These are phyloP conservation scores for Auxenochlorella pyrenoidosa DNA, from an alignment of 139 green algal species.

Conservation along the genomic window DNA sequence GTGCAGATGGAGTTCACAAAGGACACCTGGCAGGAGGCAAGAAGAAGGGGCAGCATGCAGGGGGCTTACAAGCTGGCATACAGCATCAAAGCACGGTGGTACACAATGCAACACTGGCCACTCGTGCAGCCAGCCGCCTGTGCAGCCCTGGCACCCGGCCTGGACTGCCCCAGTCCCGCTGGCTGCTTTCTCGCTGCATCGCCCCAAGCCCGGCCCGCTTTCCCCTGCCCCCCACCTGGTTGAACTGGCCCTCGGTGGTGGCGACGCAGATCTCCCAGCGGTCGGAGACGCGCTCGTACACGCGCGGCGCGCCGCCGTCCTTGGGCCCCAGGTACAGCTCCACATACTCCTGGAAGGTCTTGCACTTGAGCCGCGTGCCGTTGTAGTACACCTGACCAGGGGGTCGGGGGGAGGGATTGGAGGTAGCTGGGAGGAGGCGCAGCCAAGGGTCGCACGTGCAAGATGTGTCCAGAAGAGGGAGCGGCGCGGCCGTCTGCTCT, in stretches of 20 bases:
- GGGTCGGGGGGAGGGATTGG: too few relatives aligned
- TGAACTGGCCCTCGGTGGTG: constrained; percentile 91
- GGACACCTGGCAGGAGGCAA: constrained; percentile 78
- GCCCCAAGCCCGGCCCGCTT: background rate
- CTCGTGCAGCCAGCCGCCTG: background rate
- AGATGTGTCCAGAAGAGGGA: too few relatives aligned
- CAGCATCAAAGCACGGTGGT: background rate
- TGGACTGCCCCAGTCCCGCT: too few relatives aligned
- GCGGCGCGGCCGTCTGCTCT: too few relatives aligned
- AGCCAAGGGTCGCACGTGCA: too few relatives aligned
- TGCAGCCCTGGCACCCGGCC: too few relatives aligned
- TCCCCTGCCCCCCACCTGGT: constrained; percentile 83
- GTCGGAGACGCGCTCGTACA: constrained; percentile 93
- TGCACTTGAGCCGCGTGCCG: constrained; percentile 82
- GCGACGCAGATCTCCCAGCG: constrained; percentile 96
- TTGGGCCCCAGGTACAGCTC: constrained; percentile 90
- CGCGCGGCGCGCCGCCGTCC: constrained; percentile 68
- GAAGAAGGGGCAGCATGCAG: background rate
- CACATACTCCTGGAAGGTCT: constrained; percentile 96
- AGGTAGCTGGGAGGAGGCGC: too few relatives aligned
- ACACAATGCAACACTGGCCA: background rate
- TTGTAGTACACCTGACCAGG: constrained; percentile 88
- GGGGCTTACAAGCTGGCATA: background rate
- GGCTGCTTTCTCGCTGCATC: too few relatives aligned
- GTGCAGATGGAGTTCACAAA: constrained; percentile 99